A percentile compares a stretch with the other conserved stretches of the same genome.
Conservation (phyloP, 2,329 filamentous ascomycete species). For the Parafenestella ontariensis region DNA sequence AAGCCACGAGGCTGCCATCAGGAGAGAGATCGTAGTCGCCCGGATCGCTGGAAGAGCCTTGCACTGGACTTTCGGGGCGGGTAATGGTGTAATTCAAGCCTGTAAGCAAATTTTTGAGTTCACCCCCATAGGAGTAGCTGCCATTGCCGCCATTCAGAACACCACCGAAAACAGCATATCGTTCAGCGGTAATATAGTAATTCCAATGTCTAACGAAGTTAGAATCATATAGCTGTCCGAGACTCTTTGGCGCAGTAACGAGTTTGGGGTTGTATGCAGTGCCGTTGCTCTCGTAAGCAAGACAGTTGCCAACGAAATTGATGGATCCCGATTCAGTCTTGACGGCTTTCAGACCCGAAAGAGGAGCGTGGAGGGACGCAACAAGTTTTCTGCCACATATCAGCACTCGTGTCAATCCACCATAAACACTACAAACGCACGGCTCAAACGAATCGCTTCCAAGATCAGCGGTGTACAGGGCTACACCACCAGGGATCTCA, state of each 20-base stretch:
- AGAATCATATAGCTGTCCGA: constrained; percentile 74
- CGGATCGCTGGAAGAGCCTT: constrained; percentile 74
- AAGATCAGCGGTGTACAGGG: constrained; percentile 44
- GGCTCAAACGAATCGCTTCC: constrained; percentile 33
- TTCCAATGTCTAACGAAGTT: constrained; percentile 88
- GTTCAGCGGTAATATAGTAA: constrained; percentile 71
- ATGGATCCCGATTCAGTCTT: constrained; percentile 49
- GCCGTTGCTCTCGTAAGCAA: constrained; percentile 70
- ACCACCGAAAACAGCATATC: constrained; percentile 76
- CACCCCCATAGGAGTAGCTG: constrained; percentile 35
- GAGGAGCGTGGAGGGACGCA: constrained; percentile 54
- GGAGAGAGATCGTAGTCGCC: constrained; percentile 78
- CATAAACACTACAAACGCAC: constrained; percentile 11
- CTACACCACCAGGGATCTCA: constrained; percentile 43
- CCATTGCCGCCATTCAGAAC: constrained; percentile 56
- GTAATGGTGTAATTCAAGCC: constrained; percentile 63
- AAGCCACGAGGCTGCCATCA: constrained; percentile 68
- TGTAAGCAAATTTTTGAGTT: constrained; percentile 62
- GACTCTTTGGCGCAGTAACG: constrained; percentile 65
- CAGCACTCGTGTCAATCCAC: neutral
- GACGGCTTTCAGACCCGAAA: constrained; percentile 58
- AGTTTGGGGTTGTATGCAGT: constrained; percentile 71
- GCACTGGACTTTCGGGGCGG: constrained; percentile 70
- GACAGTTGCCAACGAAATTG: constrained; percentile 61
- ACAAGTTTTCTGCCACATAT: constrained; percentile 32